Evolutionary conservation across 2,329 filamentous ascomycete genomes (phyloP).

Genomic region (Scedosporium boydii): DNA sequence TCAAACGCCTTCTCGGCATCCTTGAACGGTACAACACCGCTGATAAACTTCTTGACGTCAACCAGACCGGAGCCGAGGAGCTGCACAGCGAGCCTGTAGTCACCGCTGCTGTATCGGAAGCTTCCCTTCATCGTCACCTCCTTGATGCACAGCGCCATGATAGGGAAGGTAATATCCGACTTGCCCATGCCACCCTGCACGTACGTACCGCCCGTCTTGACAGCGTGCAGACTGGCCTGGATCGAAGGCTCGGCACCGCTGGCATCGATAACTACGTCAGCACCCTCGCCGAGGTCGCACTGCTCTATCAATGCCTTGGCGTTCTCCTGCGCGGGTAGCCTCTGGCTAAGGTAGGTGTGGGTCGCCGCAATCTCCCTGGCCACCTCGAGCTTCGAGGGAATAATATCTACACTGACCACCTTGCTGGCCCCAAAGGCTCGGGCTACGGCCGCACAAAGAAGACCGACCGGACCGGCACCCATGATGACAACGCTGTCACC

Average conservation of each 20-base stretch:
- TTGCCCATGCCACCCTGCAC: conserved; percentile 89
- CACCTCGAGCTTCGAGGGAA: conserved; percentile 69
- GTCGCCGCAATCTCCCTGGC: conserved; percentile 65
- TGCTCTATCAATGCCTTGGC: conserved; percentile 57
- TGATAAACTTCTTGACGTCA: conserved; percentile 74
- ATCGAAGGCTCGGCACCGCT: conserved; percentile 71
- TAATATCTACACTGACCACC: conserved; percentile 82
- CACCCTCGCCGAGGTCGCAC: conserved; percentile 55
- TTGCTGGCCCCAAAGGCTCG: conserved; percentile 76
- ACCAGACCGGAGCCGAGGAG: conserved; percentile 66
- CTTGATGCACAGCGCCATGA: conserved; percentile 82
- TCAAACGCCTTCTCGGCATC: conserved; percentile 80
- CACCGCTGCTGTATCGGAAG: conserved; percentile 81
- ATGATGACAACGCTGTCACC: conserved; percentile 76
- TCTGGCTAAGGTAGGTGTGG: conserved; percentile 56
- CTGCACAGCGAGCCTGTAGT: conserved; percentile 76
- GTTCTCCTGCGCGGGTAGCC: conserved; percentile 59
- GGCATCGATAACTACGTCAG: conserved; percentile 73
- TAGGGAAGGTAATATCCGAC: conserved; percentile 79
- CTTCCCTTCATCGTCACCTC: conserved; percentile 80
- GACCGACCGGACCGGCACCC: conserved; percentile 77
- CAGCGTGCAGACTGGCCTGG: conserved; percentile 61
- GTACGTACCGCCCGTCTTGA: conserved; percentile 64
- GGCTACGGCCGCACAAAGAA: conserved; percentile 80
- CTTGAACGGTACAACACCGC: conserved; percentile 65